Evolutionary conservation across 2,329 filamentous ascomycete genomes (phyloP), one percentile per base, ranked within the genome.

Genomic region (Neopestalotiopsis rosae): DNA sequence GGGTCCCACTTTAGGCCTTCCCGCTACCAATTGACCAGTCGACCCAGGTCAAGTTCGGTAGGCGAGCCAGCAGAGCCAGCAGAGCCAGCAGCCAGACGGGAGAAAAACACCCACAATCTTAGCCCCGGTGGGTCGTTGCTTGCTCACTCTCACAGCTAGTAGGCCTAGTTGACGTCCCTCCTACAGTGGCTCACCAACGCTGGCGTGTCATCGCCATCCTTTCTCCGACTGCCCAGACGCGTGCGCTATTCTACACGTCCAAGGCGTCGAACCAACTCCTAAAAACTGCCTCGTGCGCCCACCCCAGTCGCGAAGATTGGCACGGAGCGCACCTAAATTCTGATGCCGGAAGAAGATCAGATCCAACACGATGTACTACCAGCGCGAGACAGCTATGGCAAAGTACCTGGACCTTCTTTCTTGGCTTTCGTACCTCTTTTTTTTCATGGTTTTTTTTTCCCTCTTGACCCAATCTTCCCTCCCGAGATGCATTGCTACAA

Each of bases 1-100:
- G 59, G 45, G 45, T 52, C 17, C 45, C 45, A 52, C 45, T 52
- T 52, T 52, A 52, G 57, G 57, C 57, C 57, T 30, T 30, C 57
- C 57, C 57, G 57, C 57, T 13, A 34, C 34, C 34, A 38, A 28
- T 14, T 56, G 49, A 56, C 49, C 49, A n/a, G 49, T 38, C 34
- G 34, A 38, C 34, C 34, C 34, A 38, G 34, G 34, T 38, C 34
- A 38, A 38, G 34, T 38, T 10, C 10, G 34, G 34, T 38, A 38
- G 34, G 34, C 34, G 34, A 38, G 34, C 34, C 34, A 38, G 34
- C 10, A 38, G 34, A 38, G 34, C 6, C 10, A 38, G 34, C 34
- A 38, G 34, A 38, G 34, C 6, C 10, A 38, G 6, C 10, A 7
- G 34, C 10, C 17, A 17, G 45, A 24, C 45, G 45, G 45, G 45